phyloP scores from a whole-genome alignment of 1,284 basidiomycete species.

The Puccinia novopanici region DNA sequence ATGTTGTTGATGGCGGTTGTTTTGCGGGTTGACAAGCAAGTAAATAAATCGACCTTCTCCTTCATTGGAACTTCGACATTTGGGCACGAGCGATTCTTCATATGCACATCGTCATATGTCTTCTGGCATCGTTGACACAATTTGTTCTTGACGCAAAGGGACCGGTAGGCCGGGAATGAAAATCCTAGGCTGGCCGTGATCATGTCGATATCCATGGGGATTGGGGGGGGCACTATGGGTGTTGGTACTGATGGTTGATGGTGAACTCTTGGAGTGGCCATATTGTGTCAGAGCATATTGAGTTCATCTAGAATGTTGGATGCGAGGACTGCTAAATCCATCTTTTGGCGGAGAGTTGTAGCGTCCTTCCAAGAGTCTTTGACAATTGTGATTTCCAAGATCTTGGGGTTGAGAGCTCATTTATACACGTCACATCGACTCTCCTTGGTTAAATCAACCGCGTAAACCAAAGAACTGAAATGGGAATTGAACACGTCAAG shows the following conservation, averaged over 20 bases:
- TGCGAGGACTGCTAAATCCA: no score
- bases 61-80: not conserved
- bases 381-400: not conserved
- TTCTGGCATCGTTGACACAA: not conserved
- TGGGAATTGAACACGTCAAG: not conserved
- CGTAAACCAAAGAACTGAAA: conserved; percentile 4
- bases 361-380: not conserved
- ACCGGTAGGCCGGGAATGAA: not conserved
- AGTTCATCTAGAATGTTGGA: conserved; percentile 2
- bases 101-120: not conserved
- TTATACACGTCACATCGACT: not conserved
- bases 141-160: conserved; percentile 14
- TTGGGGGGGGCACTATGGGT: no score
- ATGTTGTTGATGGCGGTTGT: no score
- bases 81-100: not conserved
- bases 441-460: conserved; percentile 15
- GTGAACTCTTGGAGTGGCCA: not conserved
- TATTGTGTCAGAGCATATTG: not conserved
- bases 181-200: not conserved
- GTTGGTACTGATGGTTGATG: not conserved
- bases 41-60: not conserved
- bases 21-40: no score
- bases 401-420: not conserved
- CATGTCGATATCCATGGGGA: conserved; percentile 5
- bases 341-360: not conserved